These are phyloP conservation scores for Gloeophyllum trabeum DNA, from an alignment of 768 basidiomycete species.

Conservation along the genomic window DNA sequence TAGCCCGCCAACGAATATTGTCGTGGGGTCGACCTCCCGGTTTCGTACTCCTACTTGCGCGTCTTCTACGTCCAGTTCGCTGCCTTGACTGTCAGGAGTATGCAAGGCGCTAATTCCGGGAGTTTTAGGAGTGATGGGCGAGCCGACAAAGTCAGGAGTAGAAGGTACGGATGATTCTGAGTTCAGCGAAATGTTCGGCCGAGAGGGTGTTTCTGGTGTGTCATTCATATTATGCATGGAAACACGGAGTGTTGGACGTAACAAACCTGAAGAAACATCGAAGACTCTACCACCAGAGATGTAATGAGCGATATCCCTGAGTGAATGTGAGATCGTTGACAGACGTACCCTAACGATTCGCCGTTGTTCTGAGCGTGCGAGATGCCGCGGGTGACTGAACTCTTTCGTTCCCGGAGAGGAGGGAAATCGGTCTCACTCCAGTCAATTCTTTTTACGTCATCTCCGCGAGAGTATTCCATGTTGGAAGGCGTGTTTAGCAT, in stretches of 20 bases:
- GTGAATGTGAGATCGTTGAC: too few relatives aligned
- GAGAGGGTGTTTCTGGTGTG: too few relatives aligned
- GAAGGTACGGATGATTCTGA: conserved; percentile 8
- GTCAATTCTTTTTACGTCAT: conserved; percentile 5
- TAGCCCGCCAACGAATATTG: conserved; percentile 70
- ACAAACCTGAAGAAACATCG: too few relatives aligned
- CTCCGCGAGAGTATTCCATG: conserved; percentile 8
- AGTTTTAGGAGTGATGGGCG: conserved; percentile 40
- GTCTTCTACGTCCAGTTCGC: conserved; percentile 3
- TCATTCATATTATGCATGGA: too few relatives aligned
- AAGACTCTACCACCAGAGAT: too few relatives aligned
- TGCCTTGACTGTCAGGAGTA: conserved; percentile 24
- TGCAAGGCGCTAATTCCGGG: conserved; percentile 35
- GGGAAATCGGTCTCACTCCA: conserved; percentile 11
- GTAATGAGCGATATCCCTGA: too few relatives aligned
- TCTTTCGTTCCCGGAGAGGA: too few relatives aligned
- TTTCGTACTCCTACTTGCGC: conserved; percentile 11
- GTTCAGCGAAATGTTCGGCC: too few relatives aligned
- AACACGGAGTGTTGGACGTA: too few relatives aligned
- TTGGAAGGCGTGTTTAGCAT: conserved; percentile 9
- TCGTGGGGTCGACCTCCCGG: conserved; percentile 47
- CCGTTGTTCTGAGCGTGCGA: too few relatives aligned
- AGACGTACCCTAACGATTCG: too few relatives aligned
- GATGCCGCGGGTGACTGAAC: too few relatives aligned
- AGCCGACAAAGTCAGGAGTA: conserved; percentile 34